Base-by-base conservation (phyloP, 2,329 filamentous ascomycete species). In the Saccharata proteae region DNA sequence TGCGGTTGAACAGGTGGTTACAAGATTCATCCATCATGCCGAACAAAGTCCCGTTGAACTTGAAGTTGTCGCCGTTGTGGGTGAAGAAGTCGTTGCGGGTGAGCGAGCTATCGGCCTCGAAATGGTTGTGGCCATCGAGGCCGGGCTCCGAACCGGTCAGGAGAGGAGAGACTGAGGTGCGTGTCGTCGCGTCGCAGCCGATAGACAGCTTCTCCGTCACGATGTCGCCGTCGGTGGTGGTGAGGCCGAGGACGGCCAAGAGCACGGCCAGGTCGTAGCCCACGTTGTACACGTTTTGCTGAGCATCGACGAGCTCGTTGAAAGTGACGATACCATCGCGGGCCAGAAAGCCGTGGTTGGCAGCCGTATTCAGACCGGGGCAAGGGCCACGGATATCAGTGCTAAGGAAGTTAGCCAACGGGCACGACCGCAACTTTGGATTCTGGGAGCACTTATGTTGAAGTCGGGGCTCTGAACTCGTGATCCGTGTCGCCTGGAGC, bases 41-140 rank as follows among this genome's bases (percentile, higher is more conserved):
- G 41, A 70, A 72, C 27, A 65, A 59, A 8, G 55, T 54, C 51
- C 71, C 57, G 44, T 70, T 65, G 48, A 73, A 55, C 12, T 58
- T 60, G 32, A 60, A 61, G 31, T 59, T 59, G 38, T 73, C 61
- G 4, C 64, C 62, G 2, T 57, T 64, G 12, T 17, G 13, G 8
- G 55, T 42, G 44, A 71, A 72, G 0, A 74, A 47, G 35, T 72
- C 68, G 20, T 62, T 58, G 3, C 68, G 59, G 0, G 66, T 69
- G 26, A 60, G 57, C 24, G 66, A 71, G 0, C 55, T 62, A 45
- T 73, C 69, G 1, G 61, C 52, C 50, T 73, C 69, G 41, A 70
- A 64, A 33, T 64, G 61, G 44, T 71, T 70, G 45, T 74, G 69
- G n/a, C 63, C 62, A 10, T 49, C 49, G 3, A 72, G 54, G 4